Evolutionary conservation across 1,284 basidiomycete genomes (phyloP), one percentile per base, ranked within the genome.

Genomic region (Microbotryum scabiosae): DNA sequence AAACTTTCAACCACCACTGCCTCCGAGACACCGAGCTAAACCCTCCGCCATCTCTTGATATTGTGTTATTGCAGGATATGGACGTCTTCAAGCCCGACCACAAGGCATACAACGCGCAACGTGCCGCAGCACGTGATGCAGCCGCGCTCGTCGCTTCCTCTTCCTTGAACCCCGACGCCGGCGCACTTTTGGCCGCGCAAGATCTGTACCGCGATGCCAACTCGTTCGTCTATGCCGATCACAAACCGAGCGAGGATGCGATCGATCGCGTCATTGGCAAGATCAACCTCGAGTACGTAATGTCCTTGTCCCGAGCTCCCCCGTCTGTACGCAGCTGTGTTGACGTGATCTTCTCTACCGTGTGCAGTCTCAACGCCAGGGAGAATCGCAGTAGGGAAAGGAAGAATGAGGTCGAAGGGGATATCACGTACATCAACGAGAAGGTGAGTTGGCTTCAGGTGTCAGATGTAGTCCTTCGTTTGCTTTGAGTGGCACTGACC

Each of bases 341-440:
- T 41, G 30, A 48, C 20, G 10, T 30, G 20, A n/a, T 45, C 1
- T 23, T 12, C 16, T 21, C 52, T n/a, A 50, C 25, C 32, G 41
- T 20, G 14, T 18, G 36, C 67, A 92, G 89, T 69, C 82, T 90
- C 66, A 88, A 90, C 77, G 88, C 88, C 78, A 85, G 88, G 73
- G 81, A 83, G 73, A 93, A 89, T 73, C 86, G 90, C 77, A 89
- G 87, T 44, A 80, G 92, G 67, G 89, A 90, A 76, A 82, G 91
- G 62, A 79, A 80, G 73, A 92, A 94, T 77, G 91, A 97, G 71
- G 86, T 88, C 56, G 87, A 94, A 65, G 91, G 88, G 59, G 91
- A 97, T 69, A 89, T 98, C 75, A 97, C 91, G 16, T 98, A 98
- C 74, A 98, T 98, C 84, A 99, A 99, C 80, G 90, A 97, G 75